Percentiles rank a stretch among this genome's conserved stretches.
phyloP scores from a whole-genome alignment of 2,329 filamentous ascomycete species.

The Elsinoe australis region DNA sequence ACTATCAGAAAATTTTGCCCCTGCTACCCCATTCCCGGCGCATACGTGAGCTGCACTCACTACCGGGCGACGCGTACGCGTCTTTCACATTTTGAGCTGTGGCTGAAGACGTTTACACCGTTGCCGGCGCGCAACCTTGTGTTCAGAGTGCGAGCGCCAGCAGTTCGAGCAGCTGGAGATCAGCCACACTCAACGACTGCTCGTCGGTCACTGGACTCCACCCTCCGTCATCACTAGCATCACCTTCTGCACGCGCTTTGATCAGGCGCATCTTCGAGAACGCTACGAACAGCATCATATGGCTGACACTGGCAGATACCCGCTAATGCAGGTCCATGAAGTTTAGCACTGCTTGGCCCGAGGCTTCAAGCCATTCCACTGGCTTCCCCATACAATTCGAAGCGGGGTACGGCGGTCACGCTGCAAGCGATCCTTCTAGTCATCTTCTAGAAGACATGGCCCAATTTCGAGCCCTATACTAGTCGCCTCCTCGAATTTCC shows the following conservation, averaged over 20 bases:
- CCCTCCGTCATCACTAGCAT: background rate
- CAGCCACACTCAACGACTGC: no score
- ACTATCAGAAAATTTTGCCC: background rate
- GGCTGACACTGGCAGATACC: slow-evolving; percentile 4
- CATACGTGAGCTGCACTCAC: background rate
- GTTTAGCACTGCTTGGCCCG: background rate
- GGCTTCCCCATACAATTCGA: background rate
- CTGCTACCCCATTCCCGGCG: background rate
- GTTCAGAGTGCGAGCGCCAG: background rate
- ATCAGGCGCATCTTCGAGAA: slow-evolving; percentile 3
- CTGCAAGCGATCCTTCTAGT: slow-evolving; percentile 13
- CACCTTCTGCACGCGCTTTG: background rate
- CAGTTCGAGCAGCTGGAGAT: background rate
- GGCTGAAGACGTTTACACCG: slow-evolving; percentile 3
- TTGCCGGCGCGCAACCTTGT: background rate
- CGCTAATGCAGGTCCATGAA: slow-evolving; percentile 15
- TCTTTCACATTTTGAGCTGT: background rate
- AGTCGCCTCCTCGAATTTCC: slow-evolving; percentile 13
- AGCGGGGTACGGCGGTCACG: slow-evolving; percentile 5
- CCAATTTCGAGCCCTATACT: slow-evolving; percentile 8
- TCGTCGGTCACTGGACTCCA: no score
- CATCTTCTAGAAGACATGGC: slow-evolving; percentile 8
- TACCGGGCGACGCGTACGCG: no score
- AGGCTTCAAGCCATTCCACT: background rate
- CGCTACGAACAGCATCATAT: background rate